Conservation (phyloP, 768 basidiomycete species). For the Russula griseocarnosa region DNA sequence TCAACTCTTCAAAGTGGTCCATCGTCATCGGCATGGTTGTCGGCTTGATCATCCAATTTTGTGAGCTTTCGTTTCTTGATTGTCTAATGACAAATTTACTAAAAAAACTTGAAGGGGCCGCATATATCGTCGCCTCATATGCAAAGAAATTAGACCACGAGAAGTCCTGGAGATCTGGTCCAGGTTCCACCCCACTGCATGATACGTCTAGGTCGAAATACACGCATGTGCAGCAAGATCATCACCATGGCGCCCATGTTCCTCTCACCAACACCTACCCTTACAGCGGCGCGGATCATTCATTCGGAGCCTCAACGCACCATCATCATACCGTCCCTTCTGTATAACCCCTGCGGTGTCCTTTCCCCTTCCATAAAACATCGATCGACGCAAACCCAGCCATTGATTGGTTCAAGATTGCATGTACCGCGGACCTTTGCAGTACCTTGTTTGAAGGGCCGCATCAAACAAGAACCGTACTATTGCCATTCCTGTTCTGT, state of each 20-base stretch:
- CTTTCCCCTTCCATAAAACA: background rate
- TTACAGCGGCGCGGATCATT: constrained; percentile 6
- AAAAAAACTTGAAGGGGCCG: constrained; percentile 22
- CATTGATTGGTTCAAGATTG: background rate
- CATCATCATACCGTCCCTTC: background rate
- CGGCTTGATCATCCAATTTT: constrained; percentile 16
- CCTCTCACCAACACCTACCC: constrained; percentile 18
- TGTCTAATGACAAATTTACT: background rate
- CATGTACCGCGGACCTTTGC: background rate
- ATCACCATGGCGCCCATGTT: background rate
- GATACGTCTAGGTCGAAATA: background rate
- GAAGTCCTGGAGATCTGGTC: constrained; percentile 3
- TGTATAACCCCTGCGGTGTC: background rate
- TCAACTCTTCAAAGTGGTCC: constrained; percentile 12
- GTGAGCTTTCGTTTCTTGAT: constrained; percentile 7
- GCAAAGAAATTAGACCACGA: constrained; percentile 8
- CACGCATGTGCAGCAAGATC: constrained; percentile 1
- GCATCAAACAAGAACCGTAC: background rate
- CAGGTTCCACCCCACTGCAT: background rate
- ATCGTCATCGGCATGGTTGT: background rate
- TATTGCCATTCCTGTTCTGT: background rate
- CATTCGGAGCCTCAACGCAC: constrained; percentile 1
- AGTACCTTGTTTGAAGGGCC: background rate
- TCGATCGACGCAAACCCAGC: background rate
- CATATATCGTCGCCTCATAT: constrained; percentile 23